Evolutionary conservation across 2,329 filamentous ascomycete genomes (phyloP).

Genomic region (Teratosphaeria destructans): DNA sequence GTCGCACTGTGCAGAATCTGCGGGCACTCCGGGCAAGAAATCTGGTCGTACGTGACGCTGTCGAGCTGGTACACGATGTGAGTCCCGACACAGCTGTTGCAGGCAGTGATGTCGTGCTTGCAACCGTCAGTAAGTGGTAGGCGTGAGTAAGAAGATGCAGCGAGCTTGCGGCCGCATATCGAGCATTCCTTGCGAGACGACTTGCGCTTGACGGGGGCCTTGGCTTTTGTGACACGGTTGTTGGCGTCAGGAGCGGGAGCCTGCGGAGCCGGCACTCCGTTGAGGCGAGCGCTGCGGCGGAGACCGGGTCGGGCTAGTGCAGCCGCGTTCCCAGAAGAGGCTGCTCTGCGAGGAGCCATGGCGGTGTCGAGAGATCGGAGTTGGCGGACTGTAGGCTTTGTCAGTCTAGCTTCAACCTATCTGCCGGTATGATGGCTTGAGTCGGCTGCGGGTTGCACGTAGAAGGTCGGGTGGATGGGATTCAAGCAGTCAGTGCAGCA

Average conservation of each 20-base stretch:
- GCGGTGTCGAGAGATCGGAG: background rate
- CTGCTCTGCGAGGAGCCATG: background rate
- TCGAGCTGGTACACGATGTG: conserved; percentile 9
- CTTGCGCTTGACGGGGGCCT: background rate
- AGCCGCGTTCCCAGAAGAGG: background rate
- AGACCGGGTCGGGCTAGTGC: background rate
- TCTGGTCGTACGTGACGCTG: conserved; percentile 11
- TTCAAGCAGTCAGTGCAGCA: background rate
- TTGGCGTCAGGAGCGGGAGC: background rate
- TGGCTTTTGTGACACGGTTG: background rate
- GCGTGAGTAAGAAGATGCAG: background rate
- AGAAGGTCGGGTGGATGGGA: background rate
- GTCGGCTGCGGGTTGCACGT: background rate
- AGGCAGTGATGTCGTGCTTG: background rate
- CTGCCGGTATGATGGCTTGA: background rate
- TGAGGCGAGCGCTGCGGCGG: background rate
- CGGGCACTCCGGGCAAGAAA: conserved; percentile 42
- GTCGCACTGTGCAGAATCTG: conserved; percentile 32
- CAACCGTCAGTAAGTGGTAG: conserved; percentile 8
- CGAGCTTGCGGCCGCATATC: background rate
- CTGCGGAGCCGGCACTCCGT: background rate
- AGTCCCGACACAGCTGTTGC: background rate
- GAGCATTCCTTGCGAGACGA: background rate
- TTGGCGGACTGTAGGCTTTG: background rate
- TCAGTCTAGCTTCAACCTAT: background rate